Evolutionary conservation across 345 rosid genomes (phyloP), one percentile per base, ranked within the genome.

Genomic region (Boechera retrofracta): DNA sequence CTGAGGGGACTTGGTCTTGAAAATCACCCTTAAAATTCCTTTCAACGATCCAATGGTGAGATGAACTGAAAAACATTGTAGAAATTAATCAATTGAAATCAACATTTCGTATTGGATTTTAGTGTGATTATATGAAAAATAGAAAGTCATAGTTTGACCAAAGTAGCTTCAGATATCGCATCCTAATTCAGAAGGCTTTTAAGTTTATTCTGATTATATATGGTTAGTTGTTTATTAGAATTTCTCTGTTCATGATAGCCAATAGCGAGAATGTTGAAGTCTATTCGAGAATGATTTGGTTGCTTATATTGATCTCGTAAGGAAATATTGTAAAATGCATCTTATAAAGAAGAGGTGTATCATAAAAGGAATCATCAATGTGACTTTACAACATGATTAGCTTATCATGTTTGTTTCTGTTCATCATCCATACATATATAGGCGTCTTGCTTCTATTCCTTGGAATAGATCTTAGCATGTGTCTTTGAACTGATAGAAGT

Each of bases 401-500:
- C n/a, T 16, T 16, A 16, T 16, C 16, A 16, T 16, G 16, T 55
- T 32, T 29, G 18, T 29, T 32, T 32, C 35, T 31, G 33, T 16
- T 16, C 16, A 16, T 16, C 16, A 16, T 16, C 16, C 16, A 16
- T 16, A 16, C 16, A 16, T 16, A 16, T 16, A 16, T 16, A 16
- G 16, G 16, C 16, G 16, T 16, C 16, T 16, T 16, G 16, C 16
- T 16, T 16, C 16, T 16, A 28, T 26, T 26, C 38, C 7, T 35
- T 53, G 57, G 57, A 53, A 53, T 53, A 24, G 33, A 26, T 33
- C 63, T 58, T 33, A n/a, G 12, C 64, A 58, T 58, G 44, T 35
- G 39, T 36, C 28, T 9, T 59, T 35, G 5, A 57, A 15, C 10
- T 15, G 21, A 57, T 56, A 57, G 5, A 57, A 15, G 18, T 62